A percentile compares a stretch with the other conserved stretches of the same genome.
phyloP scores from a whole-genome alignment of 768 basidiomycete species.

The Podaxis sp. region DNA sequence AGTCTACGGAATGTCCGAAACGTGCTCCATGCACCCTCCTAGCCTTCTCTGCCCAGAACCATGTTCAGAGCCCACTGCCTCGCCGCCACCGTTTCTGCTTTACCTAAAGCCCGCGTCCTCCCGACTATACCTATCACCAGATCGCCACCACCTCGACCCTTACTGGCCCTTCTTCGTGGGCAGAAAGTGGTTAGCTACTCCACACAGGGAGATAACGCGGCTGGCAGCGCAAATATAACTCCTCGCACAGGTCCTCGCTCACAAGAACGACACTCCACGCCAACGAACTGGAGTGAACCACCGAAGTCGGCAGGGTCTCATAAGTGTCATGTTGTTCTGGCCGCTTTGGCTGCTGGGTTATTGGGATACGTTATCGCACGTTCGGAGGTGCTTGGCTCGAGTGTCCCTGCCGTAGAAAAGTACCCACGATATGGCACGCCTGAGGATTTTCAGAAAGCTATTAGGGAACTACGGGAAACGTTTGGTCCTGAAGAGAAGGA shows the following conservation, averaged over 20 bases:
- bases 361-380: not conserved
- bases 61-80: not conserved
- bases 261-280: not conserved
- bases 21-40: not conserved
- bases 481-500: conserved; percentile 29
- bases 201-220: not conserved
- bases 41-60: not conserved
- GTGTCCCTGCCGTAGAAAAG: not conserved
- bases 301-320: not conserved
- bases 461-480: conserved; percentile 39
- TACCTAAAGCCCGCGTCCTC: not conserved
- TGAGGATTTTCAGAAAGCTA: conserved; percentile 48
- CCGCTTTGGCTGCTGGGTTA: not conserved
- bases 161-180: not conserved
- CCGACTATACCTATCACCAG: not conserved
- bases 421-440: conserved; percentile 42
- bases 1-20: not conserved
- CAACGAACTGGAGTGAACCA: no score
- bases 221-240: not conserved
- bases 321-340: not conserved
- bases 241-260: not conserved
- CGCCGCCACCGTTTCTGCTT: not conserved
- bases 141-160: not conserved
- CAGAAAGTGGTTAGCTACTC: not conserved
- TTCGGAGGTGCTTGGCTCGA: not conserved